These are phyloP conservation scores for Aspergillus costaricaensis DNA, from an alignment of 2,329 filamentous ascomycete genomes.

Conservation along the genomic window DNA sequence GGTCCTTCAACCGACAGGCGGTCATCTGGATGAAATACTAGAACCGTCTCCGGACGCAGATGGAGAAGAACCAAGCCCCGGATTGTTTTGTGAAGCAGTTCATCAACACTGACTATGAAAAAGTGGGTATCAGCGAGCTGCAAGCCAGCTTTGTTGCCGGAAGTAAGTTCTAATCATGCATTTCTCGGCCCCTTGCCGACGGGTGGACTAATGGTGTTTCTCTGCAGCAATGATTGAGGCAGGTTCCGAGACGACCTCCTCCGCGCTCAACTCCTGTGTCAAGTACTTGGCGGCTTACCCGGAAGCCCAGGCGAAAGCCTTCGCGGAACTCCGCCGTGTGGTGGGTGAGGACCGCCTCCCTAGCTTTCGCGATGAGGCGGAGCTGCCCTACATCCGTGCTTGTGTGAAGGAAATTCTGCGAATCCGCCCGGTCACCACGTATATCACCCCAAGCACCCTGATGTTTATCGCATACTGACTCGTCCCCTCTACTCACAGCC, in stretches of 20 bases:
- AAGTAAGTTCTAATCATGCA: too few species aligned
- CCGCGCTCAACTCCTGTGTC: slow-evolving; percentile 3
- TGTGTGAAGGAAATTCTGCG: slow-evolving; percentile 4
- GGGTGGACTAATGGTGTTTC: neutral
- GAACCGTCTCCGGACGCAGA: too few species aligned
- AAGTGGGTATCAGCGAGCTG: too few species aligned
- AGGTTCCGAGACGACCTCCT: slow-evolving; percentile 8
- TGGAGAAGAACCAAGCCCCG: too few species aligned
- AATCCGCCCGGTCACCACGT: neutral
- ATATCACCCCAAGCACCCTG: too few species aligned
- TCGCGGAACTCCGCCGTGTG: neutral
- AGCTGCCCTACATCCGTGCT: slow-evolving; percentile 6
- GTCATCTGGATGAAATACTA: too few species aligned
- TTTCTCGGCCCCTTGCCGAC: neutral
- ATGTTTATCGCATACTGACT: too few species aligned
- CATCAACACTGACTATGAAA: too few species aligned
- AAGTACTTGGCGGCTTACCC: slow-evolving; percentile 2
- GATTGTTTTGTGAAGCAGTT: too few species aligned
- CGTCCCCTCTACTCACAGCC: too few species aligned
- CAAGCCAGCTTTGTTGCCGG: too few species aligned
- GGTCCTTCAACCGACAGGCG: too few species aligned
- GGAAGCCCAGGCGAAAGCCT: neutral
- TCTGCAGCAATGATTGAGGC: slow-evolving; percentile 6
- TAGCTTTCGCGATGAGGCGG: neutral
- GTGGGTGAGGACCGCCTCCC: neutral